Evolutionary conservation across 805 yeast genomes (phyloP).

Genomic region (Sungouiella thailandica): DNA sequence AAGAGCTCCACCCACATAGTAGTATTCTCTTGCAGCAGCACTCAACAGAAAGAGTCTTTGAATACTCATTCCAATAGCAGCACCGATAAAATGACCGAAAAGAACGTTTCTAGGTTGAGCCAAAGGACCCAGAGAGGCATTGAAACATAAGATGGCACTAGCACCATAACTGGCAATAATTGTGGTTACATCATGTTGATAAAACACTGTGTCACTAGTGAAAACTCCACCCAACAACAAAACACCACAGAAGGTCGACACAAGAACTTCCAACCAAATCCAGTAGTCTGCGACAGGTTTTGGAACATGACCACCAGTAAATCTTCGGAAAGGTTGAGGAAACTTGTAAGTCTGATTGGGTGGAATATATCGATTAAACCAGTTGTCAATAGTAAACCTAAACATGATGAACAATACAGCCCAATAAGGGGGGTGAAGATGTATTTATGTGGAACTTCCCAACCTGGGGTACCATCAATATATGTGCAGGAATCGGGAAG

Average conservation of each 20-base stretch:
- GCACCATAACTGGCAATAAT: slow-evolving; percentile 61
- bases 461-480: too few relatives aligned
- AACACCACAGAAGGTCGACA: slow-evolving; percentile 45
- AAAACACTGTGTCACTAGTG: slow-evolving; percentile 33
- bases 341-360: slow-evolving; percentile 23
- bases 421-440: too few relatives aligned
- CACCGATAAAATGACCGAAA: slow-evolving; percentile 50
- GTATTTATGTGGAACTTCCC: too few relatives aligned
- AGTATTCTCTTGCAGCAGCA: slow-evolving; percentile 37
- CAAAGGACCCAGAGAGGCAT: slow-evolving; percentile 50
- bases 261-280: slow-evolving; percentile 43
- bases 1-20: slow-evolving; percentile 56
- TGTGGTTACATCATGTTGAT: slow-evolving; percentile 37
- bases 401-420: slow-evolving; percentile 23
- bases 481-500: too few relatives aligned
- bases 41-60: slow-evolving; percentile 49
- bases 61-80: slow-evolving; percentile 51
- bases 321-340: slow-evolving; percentile 30
- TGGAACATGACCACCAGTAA: slow-evolving; percentile 36
- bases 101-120: slow-evolving; percentile 62
- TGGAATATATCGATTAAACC: slow-evolving; percentile 25
- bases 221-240: slow-evolving; percentile 44
- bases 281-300: slow-evolving; percentile 31
- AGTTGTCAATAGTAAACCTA: slow-evolving; percentile 34
- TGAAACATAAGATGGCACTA: slow-evolving; percentile 54